Conservation (phyloP, 2,329 filamentous ascomycete genomes). For the Paracoccidioides brasiliensis region DNA sequence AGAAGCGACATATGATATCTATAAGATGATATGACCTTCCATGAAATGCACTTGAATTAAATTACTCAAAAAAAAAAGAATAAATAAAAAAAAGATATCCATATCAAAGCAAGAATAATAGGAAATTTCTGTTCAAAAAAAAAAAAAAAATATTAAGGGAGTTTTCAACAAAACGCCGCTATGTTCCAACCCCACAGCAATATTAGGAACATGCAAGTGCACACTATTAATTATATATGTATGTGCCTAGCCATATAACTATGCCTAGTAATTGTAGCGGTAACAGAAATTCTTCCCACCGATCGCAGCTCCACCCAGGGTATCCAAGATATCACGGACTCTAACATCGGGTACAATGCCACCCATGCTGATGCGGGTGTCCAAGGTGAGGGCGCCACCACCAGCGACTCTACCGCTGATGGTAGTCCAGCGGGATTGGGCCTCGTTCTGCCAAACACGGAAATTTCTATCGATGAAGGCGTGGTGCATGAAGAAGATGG, state of each 20-base stretch:
- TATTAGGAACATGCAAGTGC: neutral
- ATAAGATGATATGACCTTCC: too few species aligned
- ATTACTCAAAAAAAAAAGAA: too few species aligned
- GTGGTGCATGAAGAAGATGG: conserved; percentile 36
- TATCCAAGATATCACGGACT: conserved; percentile 2
- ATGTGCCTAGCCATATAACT: neutral
- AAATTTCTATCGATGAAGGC: conserved; percentile 34
- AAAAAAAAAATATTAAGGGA: too few species aligned
- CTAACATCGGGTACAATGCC: neutral
- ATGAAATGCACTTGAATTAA: too few species aligned
- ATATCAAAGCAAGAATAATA: too few species aligned
- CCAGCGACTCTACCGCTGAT: neutral
- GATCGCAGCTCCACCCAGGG: neutral
- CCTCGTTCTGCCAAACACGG: conserved; percentile 37
- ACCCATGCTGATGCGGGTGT: neutral
- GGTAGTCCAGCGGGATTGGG: neutral
- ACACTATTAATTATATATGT: neutral
- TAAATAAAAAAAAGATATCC: too few species aligned
- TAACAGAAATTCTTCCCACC: conserved; percentile 3
- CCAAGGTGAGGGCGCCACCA: neutral
- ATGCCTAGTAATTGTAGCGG: conserved; percentile 3
- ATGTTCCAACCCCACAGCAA: neutral
- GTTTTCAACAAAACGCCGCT: neutral
- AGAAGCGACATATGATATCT: too few species aligned
- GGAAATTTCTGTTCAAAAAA: too few species aligned